Percentiles rank a stretch among this genome's conserved stretches.
These are phyloP conservation scores for Tothia fuscella DNA, from an alignment of 2,329 filamentous ascomycete genomes.

Conservation along the genomic window DNA sequence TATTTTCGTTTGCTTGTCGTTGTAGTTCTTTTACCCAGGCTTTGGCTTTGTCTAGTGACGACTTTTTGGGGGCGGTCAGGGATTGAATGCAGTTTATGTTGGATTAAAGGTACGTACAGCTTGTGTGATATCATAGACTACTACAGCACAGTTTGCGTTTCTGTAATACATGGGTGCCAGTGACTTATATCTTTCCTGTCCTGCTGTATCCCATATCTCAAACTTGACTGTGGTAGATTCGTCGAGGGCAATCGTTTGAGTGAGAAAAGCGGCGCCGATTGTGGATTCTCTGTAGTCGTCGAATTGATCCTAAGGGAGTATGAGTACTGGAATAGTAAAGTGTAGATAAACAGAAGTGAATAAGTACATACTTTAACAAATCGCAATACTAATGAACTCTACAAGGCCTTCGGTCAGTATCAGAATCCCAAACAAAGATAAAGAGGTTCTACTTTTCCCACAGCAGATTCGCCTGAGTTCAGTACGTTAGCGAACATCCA, in stretches of 20 bases:
- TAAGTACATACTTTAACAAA: conserved; percentile 76
- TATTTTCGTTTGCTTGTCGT: conserved; percentile 98
- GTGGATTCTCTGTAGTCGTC: conserved; percentile 97
- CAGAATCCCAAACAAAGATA: conserved; percentile 8
- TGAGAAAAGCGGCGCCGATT: conserved; percentile 96
- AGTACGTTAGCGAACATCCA: conserved; percentile 15
- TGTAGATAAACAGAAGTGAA: neutral
- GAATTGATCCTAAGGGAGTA: conserved; percentile 75
- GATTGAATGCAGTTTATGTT: conserved; percentile 7
- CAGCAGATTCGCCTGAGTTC: conserved; percentile 89
- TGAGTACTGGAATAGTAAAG: neutral
- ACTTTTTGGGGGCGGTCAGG: conserved; percentile 38
- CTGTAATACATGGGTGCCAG: conserved; percentile 99
- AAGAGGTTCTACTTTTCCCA: conserved; percentile 68
- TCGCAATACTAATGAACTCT: conserved; percentile 95
- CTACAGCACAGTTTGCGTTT: conserved; percentile 97
- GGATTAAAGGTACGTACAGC: conserved; percentile 51
- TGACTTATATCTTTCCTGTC: conserved; percentile 98
- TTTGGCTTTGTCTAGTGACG: conserved; percentile 97
- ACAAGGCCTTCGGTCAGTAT: conserved; percentile 18
- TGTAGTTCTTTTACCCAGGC: conserved; percentile 99
- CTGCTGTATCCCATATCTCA: conserved; percentile 98
- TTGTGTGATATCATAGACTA: conserved; percentile 99
- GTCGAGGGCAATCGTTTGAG: conserved; percentile 95
- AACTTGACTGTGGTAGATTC: conserved; percentile 99